Evolutionary conservation across 75 land plant genomes (phyloP), one percentile per base, ranked within the genome.

Genomic region (Ceratopteris richardii): DNA sequence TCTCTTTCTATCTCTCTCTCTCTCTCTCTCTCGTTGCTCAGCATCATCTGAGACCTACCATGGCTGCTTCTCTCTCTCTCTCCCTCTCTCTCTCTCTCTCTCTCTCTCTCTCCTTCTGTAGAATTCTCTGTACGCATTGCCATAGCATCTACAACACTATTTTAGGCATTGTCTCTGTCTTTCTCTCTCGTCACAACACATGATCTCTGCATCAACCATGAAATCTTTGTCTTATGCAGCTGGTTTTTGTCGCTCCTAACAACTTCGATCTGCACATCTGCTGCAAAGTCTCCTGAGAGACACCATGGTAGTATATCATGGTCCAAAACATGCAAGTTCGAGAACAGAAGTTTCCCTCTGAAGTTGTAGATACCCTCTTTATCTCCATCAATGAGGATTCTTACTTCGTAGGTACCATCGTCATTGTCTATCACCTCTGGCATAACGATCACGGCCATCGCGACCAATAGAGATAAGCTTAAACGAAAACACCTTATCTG

Each of bases 311-410:
- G n/a, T 0, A 87, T 65, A 14, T 75, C 69, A 46, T 74, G 63
- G 17, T 82, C 81, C 0, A 86, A 67, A 2, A 90, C 95, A 22
- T 82, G 73, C 58, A 63, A 78, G 60, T 81, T 77, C 11, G 82
- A 63, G 68, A 82, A 89, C 22, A 89, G 77, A 23, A 89, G 73
- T 18, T 64, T 53, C 3, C 80, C 56, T 9, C 64, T 75, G 39
- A 89, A 63, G 17, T 44, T 77, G 39, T 66, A 89, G 4, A 62
- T 31, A 0, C 82, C 90, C 0, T 79, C 40, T 26, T 77, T 77
- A 41, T 77, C 76, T 0, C 79, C 77, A 56, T 86, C 84, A 51
- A 89, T 77, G 61, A 77, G 81, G 50, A 89, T 62, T 2, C 55
- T 54, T 14, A 89, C 16, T 1, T 65, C 50, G 68, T 89, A 89